Evolutionary conservation across 2,329 filamentous ascomycete species (phyloP), one percentile per base, ranked within the genome.

Genomic region (Venturia carpophila): DNA sequence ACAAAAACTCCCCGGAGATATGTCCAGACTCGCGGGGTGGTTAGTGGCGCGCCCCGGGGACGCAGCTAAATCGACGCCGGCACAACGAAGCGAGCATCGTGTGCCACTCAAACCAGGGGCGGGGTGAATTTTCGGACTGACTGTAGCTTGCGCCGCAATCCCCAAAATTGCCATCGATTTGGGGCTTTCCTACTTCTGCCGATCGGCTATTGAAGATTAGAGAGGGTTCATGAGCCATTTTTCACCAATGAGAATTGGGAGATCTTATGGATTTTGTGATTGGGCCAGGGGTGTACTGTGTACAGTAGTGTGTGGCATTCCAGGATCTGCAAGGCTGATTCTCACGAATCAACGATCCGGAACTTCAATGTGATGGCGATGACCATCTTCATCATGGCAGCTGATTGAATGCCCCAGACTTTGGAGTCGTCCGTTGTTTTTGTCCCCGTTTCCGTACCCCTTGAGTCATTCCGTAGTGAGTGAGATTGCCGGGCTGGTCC

Each of bases 321-420:
- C 3, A 34, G 15, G 2, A 56, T 34, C 30, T 7, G 13, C 30
- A 56, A 34, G 21, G 47, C 47, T 27, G 21, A 15, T 13, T 34
- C 15, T n/a, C 15, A 58, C 52, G 15, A 58, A 58, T 52, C 52
- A 21, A 11, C 52, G 52, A 27, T 19, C 52, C 15, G 52, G 11
- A 37, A 58, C 7, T 37, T n/a, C 30, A 17, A 27, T 58, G 52
- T 58, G 52, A 58, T 58, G 2, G 21, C 45, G 10, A 15, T 52
- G 47, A 52, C 45, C 17, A 21, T 47, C 45, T 47, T 47, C n/a
- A 47, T 55, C 49, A 11, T 58, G 15, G 52, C 52, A 56, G 52
- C 27, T 19, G 52, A 56, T 19, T 27, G 27, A n/a, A 19, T 37
- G 6, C 27, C 52, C 52, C n/a, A 56, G 30, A 7, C 17, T 37